Conservation (phyloP, 2,329 filamentous ascomycete genomes). For the Colletotrichum liriopes region DNA sequence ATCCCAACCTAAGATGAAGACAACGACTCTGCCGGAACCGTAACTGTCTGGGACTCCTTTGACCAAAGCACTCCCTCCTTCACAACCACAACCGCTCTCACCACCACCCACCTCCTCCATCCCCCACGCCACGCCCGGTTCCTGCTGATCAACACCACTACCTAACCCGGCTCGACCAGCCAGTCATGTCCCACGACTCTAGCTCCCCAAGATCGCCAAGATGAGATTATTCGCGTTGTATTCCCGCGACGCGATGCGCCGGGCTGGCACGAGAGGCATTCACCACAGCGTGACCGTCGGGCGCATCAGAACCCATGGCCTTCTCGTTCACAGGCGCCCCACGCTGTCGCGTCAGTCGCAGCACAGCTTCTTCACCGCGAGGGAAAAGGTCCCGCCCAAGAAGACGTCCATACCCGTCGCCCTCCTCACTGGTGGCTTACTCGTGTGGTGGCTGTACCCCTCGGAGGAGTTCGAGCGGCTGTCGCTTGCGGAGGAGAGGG, state of each 20-base stretch:
- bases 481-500: slow-evolving; percentile 44
- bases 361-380: slow-evolving; percentile 42
- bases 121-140: slow-evolving; percentile 4
- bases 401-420: slow-evolving; percentile 50
- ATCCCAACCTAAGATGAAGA: slow-evolving; percentile 12
- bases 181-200: slow-evolving; percentile 35
- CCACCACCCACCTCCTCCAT: neutral
- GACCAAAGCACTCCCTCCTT: neutral
- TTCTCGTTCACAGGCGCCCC: slow-evolving; percentile 25
- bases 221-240: slow-evolving; percentile 36
- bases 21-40: slow-evolving; percentile 19
- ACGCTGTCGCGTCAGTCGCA: slow-evolving; percentile 41
- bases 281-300: slow-evolving; percentile 38
- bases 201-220: slow-evolving; percentile 27
- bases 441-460: slow-evolving; percentile 62
- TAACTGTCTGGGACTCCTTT: slow-evolving; percentile 10
- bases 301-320: slow-evolving; percentile 37
- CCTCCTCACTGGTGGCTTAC: slow-evolving; percentile 55
- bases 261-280: slow-evolving; percentile 23
- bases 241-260: slow-evolving; percentile 17
- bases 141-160: slow-evolving; percentile 30
- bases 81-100: neutral
- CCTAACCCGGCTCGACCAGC: slow-evolving; percentile 18
- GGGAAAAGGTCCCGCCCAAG: slow-evolving; percentile 43
- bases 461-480: slow-evolving; percentile 59